phyloP scores from a whole-genome alignment of 1,284 basidiomycete species.

The Cryptococcus sp. region DNA sequence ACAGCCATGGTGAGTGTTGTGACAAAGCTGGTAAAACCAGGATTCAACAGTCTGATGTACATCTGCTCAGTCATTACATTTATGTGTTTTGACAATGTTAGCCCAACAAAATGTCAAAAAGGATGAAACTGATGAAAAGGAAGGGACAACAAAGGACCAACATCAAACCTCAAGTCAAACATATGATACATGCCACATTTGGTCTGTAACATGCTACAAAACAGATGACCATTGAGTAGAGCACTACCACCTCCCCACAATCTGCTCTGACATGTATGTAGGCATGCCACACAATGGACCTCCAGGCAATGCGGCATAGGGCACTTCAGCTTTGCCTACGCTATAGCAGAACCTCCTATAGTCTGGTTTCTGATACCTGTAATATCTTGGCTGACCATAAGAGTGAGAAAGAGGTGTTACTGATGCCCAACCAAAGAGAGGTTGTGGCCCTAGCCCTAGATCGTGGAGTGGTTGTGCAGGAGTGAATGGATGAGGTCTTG shows the following conservation, averaged over 20 bases:
- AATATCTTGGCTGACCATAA: conserved; percentile 34
- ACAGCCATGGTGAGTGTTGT: no score
- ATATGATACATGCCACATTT: no score
- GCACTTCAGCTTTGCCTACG: conserved; percentile 42
- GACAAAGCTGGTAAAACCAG: no score
- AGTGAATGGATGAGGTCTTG: conserved; percentile 18
- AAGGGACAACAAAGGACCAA: background rate
- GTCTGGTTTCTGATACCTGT: conserved; percentile 29
- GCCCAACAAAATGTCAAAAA: no score
- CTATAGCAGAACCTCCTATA: conserved; percentile 37
- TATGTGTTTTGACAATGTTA: no score
- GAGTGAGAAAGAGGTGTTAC: conserved; percentile 26
- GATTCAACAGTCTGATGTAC: no score
- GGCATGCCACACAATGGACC: conserved; percentile 31
- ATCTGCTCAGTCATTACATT: no score
- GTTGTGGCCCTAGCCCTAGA: conserved; percentile 28
- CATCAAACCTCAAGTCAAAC: no score
- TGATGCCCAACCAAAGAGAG: conserved; percentile 38
- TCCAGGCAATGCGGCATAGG: conserved; percentile 32
- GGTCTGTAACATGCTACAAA: no score
- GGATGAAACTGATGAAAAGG: no score
- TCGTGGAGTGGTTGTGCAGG: conserved; percentile 24
- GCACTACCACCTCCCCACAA: conserved; percentile 12
- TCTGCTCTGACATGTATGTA: conserved; percentile 23
- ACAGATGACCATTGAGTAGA: no score